Conservation (phyloP, 768 basidiomycete species). For the Boletus coccyginus region DNA sequence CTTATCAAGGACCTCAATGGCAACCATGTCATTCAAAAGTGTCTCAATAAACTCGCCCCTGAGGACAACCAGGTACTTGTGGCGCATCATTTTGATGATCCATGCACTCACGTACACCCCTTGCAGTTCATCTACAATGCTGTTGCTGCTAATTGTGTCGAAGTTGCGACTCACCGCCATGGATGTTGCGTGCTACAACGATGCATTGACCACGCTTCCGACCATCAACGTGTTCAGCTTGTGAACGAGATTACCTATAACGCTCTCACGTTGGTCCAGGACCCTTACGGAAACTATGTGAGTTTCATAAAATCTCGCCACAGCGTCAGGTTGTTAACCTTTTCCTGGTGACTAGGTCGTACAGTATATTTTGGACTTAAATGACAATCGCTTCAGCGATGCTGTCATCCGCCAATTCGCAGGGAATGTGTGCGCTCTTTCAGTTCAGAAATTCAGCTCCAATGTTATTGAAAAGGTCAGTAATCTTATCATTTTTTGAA, state of each 20-base stretch:
- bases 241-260: conserved; percentile 99
- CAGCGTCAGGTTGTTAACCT: background rate
- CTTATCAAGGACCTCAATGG: conserved; percentile 98
- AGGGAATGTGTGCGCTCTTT: conserved; percentile 96
- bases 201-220: conserved; percentile 97
- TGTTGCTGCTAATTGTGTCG: conserved; percentile 97
- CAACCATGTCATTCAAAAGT: conserved; percentile 99
- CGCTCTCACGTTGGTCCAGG: conserved; percentile 95
- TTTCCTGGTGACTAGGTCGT: conserved; percentile 59
- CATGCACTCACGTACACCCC: background rate
- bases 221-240: conserved; percentile 90
- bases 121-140: conserved; percentile 96
- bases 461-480: conserved; percentile 95
- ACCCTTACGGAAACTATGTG: conserved; percentile 93
- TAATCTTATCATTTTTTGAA: background rate
- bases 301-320: conserved; percentile 23
- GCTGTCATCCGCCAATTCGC: conserved; percentile 96
- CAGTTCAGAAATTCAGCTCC: conserved; percentile 98
- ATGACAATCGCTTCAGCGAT: conserved; percentile 98
- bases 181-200: conserved; percentile 98
- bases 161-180: conserved; percentile 96
- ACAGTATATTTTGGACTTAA: conserved; percentile 97
- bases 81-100: background rate
- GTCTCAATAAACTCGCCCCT: conserved; percentile 94
- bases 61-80: conserved; percentile 91